Base-by-base conservation (phyloP, 1,139 yeast species). In the Zygosaccharomyces sapae region DNA sequence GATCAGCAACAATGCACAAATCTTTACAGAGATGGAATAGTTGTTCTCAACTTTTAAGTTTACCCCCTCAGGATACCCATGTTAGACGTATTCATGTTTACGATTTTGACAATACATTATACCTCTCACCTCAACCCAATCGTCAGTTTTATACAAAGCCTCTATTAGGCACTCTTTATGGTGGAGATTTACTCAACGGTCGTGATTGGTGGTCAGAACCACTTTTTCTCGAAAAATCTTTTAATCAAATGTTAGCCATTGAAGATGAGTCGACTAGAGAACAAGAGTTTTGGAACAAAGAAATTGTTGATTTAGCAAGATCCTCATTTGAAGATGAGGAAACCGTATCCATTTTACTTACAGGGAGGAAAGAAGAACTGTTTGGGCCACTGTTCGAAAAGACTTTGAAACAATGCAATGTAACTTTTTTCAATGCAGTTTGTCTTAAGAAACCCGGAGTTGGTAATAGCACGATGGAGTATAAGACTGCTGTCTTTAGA, bases 171-270 rank as follows among this genome's bases (percentile, higher is more conserved):
- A 27, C 33, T 27, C 37, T 49, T 33, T 40, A 36, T 27, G 20
- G 35, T n/a, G 47, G 30, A 5, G 42, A 44, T 2, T 38, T 61
- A 27, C 44, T 72, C 2, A 56, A 59, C 5, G 62, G 60, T 33
- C 74, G 74, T 4, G 75, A 77, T 0, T 76, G 80, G 80, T 75
- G 77, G 77, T 62, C 66, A 10, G 68, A 71, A 34, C 65, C 71
- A 3, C 48, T 61, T 19, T 64, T 68, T 37, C 53, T 72, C 47
- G 58, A 57, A 33, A 61, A 67, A 33, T 57, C 68, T 6, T 71
- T 70, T 10, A 56, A 61, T 24, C 72, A 72, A 7, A 67, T 68
- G 65, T 61, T 48, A 12, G 42, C 39, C 9, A 9, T 45, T 20
- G 9, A 27, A 3, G 37, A 40, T 12, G 47, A 27, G 3, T 19